Evolutionary conservation across 2,329 filamentous ascomycete species (phyloP), one percentile per base, ranked within the genome.

Genomic region (Clonostachys sp.): DNA sequence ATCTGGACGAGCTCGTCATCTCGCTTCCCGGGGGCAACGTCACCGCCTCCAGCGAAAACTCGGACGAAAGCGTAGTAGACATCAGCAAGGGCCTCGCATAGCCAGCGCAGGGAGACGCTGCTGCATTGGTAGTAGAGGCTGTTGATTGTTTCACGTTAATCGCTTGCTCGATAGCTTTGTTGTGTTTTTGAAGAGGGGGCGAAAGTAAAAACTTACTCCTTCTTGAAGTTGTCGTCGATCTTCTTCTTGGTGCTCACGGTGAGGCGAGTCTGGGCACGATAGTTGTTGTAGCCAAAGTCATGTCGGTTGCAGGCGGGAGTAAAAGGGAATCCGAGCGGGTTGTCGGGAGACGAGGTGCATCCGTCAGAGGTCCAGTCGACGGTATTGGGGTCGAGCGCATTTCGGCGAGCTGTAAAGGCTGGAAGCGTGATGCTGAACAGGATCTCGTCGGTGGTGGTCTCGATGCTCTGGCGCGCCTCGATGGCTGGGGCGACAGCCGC

Each of bases 211-310:
- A 59, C 67, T 45, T 45, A 72, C 68, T 76, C 73, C 0, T 34
- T 53, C 54, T 67, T 70, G 56, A 81, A 80, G n/a, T 75, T 72
- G 43, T 60, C 54, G 45, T 81, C 77, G 40, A 81, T 73, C 5
- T 51, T 59, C n/a, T 57, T 46, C 55, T 73, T 74, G 46, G 58
- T 62, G 7, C 51, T 58, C 7, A 62, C 58, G 4, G 65, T 71
- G 57, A 80, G 78, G 3, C 77, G 70, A 3, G 46, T 59, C 55
- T 80, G 76, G 2, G 45, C 48, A 45, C 75, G 73, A 57, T 71
- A 80, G 61, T 82, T 81, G 16, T 68, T 62, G 57, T 78, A 78
- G 2, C 76, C 77, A 57, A 81, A 81, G 55, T 81, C 78, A 50
- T 82, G 78, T 7, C 78, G 74, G 49, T 75, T 60, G 63, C 76